These are phyloP conservation scores for Chlamydomonas sphaeroides DNA, from an alignment of 139 green algal species.

Conservation along the genomic window DNA sequence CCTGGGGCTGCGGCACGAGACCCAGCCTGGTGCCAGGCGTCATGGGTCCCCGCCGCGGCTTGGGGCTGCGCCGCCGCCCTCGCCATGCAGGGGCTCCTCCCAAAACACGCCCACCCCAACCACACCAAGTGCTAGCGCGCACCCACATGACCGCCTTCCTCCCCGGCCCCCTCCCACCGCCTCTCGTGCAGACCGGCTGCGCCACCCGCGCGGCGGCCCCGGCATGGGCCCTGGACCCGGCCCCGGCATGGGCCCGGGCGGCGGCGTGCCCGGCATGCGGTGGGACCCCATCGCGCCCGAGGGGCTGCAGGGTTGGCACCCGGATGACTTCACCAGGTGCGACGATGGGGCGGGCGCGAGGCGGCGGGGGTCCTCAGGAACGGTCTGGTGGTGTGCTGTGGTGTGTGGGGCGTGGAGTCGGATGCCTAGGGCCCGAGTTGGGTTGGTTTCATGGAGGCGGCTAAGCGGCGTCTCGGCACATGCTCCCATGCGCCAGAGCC, in stretches of 20 bases:
- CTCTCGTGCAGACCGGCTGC: slow-evolving; percentile 19
- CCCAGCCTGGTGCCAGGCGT: too few species aligned
- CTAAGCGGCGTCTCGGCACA: too few species aligned
- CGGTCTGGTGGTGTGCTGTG: neutral
- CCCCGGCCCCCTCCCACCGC: neutral
- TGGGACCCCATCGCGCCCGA: slow-evolving; percentile 54
- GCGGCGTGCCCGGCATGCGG: slow-evolving; percentile 27
- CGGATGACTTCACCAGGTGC: slow-evolving; percentile 51
- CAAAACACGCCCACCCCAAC: too few species aligned
- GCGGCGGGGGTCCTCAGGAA: neutral
- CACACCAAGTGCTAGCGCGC: too few species aligned
- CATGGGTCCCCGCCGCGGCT: too few species aligned
- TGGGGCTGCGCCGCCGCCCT: too few species aligned
- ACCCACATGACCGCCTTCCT: too few species aligned
- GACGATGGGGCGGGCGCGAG: neutral
- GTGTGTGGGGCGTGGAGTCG: neutral
- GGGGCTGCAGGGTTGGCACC: slow-evolving; percentile 54
- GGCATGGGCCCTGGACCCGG: neutral
- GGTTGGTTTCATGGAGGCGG: too few species aligned
- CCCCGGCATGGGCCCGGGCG: neutral
- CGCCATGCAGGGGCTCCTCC: too few species aligned
- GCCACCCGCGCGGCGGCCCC: slow-evolving; percentile 4
- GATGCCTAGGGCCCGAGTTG: too few species aligned
- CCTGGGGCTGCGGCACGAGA: too few species aligned
- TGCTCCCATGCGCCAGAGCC: neutral